Evolutionary conservation across 768 basidiomycete species (phyloP).

Genomic region (Royoungia palumana): DNA sequence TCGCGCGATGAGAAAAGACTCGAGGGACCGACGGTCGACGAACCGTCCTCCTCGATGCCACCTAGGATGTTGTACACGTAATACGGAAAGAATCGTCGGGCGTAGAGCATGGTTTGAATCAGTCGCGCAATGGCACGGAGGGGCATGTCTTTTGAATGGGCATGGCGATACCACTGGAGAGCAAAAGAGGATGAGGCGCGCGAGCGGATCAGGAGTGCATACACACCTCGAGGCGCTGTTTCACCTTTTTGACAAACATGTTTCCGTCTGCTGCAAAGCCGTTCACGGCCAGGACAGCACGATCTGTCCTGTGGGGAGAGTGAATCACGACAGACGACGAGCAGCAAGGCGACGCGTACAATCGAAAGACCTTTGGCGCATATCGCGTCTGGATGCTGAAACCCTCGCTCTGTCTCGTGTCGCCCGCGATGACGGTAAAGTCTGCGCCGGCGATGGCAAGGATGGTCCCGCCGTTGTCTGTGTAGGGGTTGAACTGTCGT

Average conservation of each 20-base stretch:
- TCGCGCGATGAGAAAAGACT: slow-evolving; percentile 4
- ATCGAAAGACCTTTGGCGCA: slow-evolving; percentile 89
- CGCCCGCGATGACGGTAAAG: slow-evolving; percentile 93
- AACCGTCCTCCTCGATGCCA: slow-evolving; percentile 95
- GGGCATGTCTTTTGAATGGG: slow-evolving; percentile 97
- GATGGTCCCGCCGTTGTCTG: slow-evolving; percentile 93
- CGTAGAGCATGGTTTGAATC: slow-evolving; percentile 98
- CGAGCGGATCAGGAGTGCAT: background rate
- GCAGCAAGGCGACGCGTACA: slow-evolving; percentile 53
- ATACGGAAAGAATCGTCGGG: slow-evolving; percentile 95
- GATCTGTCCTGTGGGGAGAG: slow-evolving; percentile 66
- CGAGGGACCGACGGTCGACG: slow-evolving; percentile 26
- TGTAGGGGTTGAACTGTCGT: slow-evolving; percentile 82
- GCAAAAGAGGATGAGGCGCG: background rate
- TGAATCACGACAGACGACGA: background rate
- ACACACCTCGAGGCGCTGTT: slow-evolving; percentile 90
- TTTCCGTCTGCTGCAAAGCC: slow-evolving; percentile 98
- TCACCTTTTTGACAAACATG: slow-evolving; percentile 95
- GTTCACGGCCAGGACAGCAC: slow-evolving; percentile 90
- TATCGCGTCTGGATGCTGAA: slow-evolving; percentile 98
- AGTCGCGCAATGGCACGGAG: slow-evolving; percentile 94
- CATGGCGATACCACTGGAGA: slow-evolving; percentile 92
- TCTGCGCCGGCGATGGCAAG: slow-evolving; percentile 92
- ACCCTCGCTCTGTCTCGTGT: slow-evolving; percentile 96
- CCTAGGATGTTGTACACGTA: slow-evolving; percentile 97